Evolutionary conservation across 2,329 filamentous ascomycete genomes (phyloP), one percentile per base, ranked within the genome.

Genomic region (Cercospora berteroae): DNA sequence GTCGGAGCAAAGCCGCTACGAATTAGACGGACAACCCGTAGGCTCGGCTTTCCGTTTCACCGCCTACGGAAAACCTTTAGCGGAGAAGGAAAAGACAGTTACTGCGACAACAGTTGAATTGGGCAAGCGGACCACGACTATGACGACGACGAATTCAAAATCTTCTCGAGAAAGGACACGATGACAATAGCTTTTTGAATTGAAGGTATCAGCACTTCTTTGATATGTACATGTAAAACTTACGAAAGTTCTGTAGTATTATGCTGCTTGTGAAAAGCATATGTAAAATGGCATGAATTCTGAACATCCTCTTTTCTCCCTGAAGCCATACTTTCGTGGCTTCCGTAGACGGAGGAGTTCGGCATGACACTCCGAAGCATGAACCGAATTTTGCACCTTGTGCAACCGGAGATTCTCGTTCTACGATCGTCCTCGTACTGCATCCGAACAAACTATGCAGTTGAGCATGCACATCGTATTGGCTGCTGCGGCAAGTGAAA

Each of bases 11-110:
- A 29, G 20, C 13, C 52, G 50, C 33, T 63, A 55, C 5, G 66
- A 68, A 44, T 59, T 68, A 10, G 66, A 68, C 25, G 66, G 66
- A 6, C 66, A 68, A 52, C 66, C 66, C 3, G 66, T 68, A 5
- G 66, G 66, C 31, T 65, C 63, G 16, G 59, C 60, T 5, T 68
- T 68, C 20, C 20, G 60, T 20, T 65, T 62, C 27, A 52, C 39
- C 0, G 52, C 52, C 9, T 25, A 48, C 10, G 33, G 23, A 2
- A 64, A 31, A 9, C 23, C 61, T 3, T n/a, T 16, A 39, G 18
- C 31, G 20, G 50, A 57, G 13, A 58, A 42, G 9, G 61, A 58
- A 16, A 64, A 29, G 33, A 29, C 5, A 7, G 42, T 12, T 4
- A 31, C 61, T 44, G 20, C 61, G 3, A 64, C 61, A 16, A 64